These are phyloP conservation scores for Dothideomycetes sp. DNA, from an alignment of 2,329 filamentous ascomycete species.

Conservation along the genomic window DNA sequence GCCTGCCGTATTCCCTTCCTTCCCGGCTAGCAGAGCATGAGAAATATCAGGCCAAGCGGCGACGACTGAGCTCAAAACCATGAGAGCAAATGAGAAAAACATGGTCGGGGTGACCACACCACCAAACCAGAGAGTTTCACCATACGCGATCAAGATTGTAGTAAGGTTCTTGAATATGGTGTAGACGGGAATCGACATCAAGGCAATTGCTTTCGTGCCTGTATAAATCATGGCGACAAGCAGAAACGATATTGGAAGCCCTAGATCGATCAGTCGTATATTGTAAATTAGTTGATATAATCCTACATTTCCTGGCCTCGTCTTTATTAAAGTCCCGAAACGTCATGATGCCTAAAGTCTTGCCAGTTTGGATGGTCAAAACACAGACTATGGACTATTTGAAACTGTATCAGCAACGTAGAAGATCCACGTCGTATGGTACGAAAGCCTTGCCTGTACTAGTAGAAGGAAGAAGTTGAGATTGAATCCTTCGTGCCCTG, in stretches of 20 bases:
- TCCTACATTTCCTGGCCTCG: slow-evolving; percentile 85
- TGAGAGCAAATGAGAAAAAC: slow-evolving; percentile 87
- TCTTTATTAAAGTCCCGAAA: slow-evolving; percentile 76
- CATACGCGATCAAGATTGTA: slow-evolving; percentile 96
- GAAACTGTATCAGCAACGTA: too few relatives aligned
- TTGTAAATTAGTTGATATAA: background rate
- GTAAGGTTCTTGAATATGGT: slow-evolving; percentile 99
- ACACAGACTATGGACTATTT: slow-evolving; percentile 95
- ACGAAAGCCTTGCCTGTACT: slow-evolving; percentile 63
- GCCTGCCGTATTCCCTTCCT: slow-evolving; percentile 36
- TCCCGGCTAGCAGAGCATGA: slow-evolving; percentile 51
- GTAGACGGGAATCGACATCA: slow-evolving; percentile 94
- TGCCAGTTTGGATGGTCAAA: slow-evolving; percentile 70
- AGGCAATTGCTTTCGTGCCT: slow-evolving; percentile 88
- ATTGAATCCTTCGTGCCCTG: slow-evolving; percentile 83
- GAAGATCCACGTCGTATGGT: slow-evolving; percentile 57
- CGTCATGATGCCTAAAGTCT: slow-evolving; percentile 70
- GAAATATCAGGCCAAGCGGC: slow-evolving; percentile 97
- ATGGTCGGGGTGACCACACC: slow-evolving; percentile 81
- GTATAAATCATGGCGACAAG: slow-evolving; percentile 99
- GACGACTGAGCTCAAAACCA: slow-evolving; percentile 90
- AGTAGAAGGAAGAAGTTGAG: slow-evolving; percentile 91
- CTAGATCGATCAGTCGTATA: slow-evolving; percentile 35
- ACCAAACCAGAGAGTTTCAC: slow-evolving; percentile 96
- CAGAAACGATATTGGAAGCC: slow-evolving; percentile 92